Evolutionary conservation across 345 rosid genomes (phyloP).

Genomic region (Rhodomyrtus tomentosa): DNA sequence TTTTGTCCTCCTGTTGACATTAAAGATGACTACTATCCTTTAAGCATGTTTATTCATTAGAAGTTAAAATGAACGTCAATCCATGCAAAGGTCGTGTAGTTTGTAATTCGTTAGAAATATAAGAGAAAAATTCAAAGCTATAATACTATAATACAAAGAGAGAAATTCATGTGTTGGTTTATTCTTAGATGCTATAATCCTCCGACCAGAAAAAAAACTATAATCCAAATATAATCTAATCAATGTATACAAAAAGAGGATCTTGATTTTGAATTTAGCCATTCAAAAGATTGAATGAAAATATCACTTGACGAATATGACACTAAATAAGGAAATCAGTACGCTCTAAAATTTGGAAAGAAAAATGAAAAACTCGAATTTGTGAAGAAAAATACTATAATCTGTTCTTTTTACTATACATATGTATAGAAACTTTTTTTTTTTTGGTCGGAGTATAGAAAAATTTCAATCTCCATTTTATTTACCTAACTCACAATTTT

Average conservation of each 20-base stretch:
- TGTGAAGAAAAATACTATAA: too few species aligned
- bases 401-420: background rate
- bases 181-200: too few species aligned
- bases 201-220: too few species aligned
- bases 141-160: too few species aligned
- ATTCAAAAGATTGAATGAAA: background rate
- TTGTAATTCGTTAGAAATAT: background rate
- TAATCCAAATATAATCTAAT: background rate
- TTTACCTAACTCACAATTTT: background rate
- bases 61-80: background rate
- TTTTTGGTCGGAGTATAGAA: too few species aligned
- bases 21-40: background rate
- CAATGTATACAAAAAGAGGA: background rate
- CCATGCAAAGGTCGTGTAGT: background rate
- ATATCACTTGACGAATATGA: background rate
- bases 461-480: background rate
- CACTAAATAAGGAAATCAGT: background rate
- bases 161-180: too few species aligned
- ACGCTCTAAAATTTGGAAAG: background rate
- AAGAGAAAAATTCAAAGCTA: background rate
- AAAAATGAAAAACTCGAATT: background rate
- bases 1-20: background rate
- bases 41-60: background rate
- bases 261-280: background rate
- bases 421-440: fast-evolving